Evolutionary conservation across 345 rosid genomes (phyloP), one percentile per base, ranked within the genome.

Genomic region (Psidium friedrichsthalianum): DNA sequence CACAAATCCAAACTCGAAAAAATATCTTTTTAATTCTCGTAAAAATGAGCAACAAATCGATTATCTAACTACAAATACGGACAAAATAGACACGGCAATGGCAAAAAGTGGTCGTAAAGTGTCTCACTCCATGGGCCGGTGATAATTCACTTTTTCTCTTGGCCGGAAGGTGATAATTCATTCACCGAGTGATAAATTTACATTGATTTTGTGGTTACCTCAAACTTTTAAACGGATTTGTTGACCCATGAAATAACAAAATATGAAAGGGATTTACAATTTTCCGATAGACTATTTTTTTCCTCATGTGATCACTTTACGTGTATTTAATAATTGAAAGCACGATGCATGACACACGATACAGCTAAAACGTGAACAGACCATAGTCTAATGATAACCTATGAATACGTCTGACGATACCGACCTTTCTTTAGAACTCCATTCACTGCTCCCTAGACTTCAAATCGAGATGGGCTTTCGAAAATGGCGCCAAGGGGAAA

Each of bases 401-500:
- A 9, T 8, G 20, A 4, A 8, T 36, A 32, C 6, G 47, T 69
- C 44, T 1, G 25, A 18, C 2, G 25, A 18, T 36, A 21, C 44
- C 47, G 9, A 69, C 47, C 10, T 69, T 49, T 29, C 74, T 42
- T 18, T 15, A 85, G 16, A 18, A 44, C 57, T 55, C 20, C 56
- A 80, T 29, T 20, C 22, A 78, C 13, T 10, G 11, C 14, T 56
- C 29, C 40, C 58, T 55, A 13, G 27, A 52, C 24, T 82, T 21
- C 52, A 21, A 21, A 78, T 42, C 36, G 86, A 69, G 78, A 69
- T 36, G 47, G 78, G 78, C 24, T 36, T 69, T 36, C 47, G 47
- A 69, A 86, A 42, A 55, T 74, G 90, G 91, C 82, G 90, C 93
- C 90, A 90, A 84, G 29, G 27, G 36, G 78, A 47, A 16, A 69